Conservation (phyloP, 1,139 yeast species). For the Suhomyces bolitotheri region DNA sequence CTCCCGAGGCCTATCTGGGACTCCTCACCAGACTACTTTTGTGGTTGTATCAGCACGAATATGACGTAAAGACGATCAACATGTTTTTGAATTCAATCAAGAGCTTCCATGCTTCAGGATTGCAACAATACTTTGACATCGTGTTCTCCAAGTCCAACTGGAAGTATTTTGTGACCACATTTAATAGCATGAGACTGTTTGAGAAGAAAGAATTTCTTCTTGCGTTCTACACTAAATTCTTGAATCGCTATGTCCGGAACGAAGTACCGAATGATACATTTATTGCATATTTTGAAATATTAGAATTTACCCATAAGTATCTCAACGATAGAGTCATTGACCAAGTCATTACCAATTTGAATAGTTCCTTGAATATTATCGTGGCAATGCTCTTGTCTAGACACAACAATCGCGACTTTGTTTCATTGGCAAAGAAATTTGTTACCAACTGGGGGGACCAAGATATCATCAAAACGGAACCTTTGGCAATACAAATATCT, state of each 20-base stretch:
- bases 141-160: slow-evolving; percentile 26
- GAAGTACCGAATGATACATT: neutral
- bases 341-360: slow-evolving; percentile 17
- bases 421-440: slow-evolving; percentile 14
- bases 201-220: slow-evolving; percentile 26
- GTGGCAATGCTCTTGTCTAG: slow-evolving; percentile 18
- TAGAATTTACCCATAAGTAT: slow-evolving; percentile 6
- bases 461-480: slow-evolving; percentile 29
- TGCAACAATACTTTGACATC: slow-evolving; percentile 24
- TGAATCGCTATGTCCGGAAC: slow-evolving; percentile 1
- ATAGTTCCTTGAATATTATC: slow-evolving; percentile 17
- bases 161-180: slow-evolving; percentile 20
- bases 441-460: slow-evolving; percentile 35
- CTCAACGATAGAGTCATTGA: slow-evolving; percentile 23
- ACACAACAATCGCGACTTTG: slow-evolving; percentile 1
- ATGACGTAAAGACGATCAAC: slow-evolving; percentile 17
- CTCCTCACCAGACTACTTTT: slow-evolving; percentile 24
- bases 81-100: slow-evolving; percentile 27
- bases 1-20: slow-evolving; percentile 24
- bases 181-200: slow-evolving; percentile 26
- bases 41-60: slow-evolving; percentile 11
- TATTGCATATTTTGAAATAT: slow-evolving; percentile 2
- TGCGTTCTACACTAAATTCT: slow-evolving; percentile 14
- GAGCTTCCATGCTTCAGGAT: slow-evolving; percentile 22
- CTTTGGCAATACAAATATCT: slow-evolving; percentile 35